Evolutionary conservation across 257 asterid species (phyloP).

Genomic region (Hygrophila difformis): DNA sequence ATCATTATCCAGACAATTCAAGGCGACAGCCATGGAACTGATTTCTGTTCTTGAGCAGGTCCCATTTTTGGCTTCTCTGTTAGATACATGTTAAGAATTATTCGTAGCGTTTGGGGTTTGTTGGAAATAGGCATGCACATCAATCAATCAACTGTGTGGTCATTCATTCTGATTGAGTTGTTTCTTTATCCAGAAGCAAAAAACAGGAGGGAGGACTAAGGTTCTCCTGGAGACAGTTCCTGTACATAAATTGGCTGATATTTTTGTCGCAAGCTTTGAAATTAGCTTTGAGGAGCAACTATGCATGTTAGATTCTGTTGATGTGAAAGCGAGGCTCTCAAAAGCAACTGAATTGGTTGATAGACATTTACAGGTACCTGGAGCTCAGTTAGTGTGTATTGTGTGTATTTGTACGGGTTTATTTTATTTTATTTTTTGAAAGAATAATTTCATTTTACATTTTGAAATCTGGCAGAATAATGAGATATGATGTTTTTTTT

Average conservation of each 20-base stretch:
- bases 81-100: slow-evolving; percentile 11
- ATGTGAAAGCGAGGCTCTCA: slow-evolving; percentile 85
- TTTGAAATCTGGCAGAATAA: slow-evolving; percentile 15
- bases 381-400: slow-evolving; percentile 19
- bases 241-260: slow-evolving; percentile 95
- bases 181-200: slow-evolving; percentile 67
- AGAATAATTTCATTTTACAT: too few species aligned
- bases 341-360: slow-evolving; percentile 96
- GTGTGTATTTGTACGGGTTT: too few species aligned
- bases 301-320: slow-evolving; percentile 94
- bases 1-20: slow-evolving; percentile 88
- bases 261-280: slow-evolving; percentile 96
- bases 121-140: slow-evolving; percentile 9
- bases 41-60: slow-evolving; percentile 98
- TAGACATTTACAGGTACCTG: slow-evolving; percentile 85
- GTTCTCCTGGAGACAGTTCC: slow-evolving; percentile 97
- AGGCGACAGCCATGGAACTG: slow-evolving; percentile 90
- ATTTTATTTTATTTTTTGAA: too few species aligned
- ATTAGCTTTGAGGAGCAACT: slow-evolving; percentile 96
- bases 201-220: slow-evolving; percentile 88
- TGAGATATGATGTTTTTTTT: slow-evolving; percentile 12
- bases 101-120: neutral
- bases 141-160: slow-evolving; percentile 1
- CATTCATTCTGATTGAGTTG: slow-evolving; percentile 12
- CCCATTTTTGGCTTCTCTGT: slow-evolving; percentile 3